Percentiles rank a stretch among this genome's conserved stretches.
phyloP scores from a whole-genome alignment of 345 rosid species.

The Lumnitzera racemosa region DNA sequence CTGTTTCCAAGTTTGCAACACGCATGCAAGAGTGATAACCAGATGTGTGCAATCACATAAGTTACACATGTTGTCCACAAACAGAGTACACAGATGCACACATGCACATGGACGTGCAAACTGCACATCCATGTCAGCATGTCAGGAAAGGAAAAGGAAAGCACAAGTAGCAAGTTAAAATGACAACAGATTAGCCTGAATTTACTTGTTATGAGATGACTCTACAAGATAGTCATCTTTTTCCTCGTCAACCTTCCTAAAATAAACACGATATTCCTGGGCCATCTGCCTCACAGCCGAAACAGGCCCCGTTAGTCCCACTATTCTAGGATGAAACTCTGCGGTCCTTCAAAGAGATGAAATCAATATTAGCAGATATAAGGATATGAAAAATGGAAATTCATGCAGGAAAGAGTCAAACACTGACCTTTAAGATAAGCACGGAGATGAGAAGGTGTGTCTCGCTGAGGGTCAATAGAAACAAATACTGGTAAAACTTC shows the following conservation, averaged over 20 bases:
- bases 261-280: conserved; percentile 72
- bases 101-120: background rate
- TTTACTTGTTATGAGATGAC: conserved; percentile 75
- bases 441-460: conserved; percentile 59
- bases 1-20: no score
- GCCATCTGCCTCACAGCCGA: conserved; percentile 75
- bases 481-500: conserved; percentile 75
- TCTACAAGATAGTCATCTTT: conserved; percentile 86
- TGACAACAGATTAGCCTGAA: background rate
- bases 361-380: conserved; percentile 9
- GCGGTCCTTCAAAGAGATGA: conserved; percentile 20
- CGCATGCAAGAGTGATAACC: no score
- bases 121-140: no score
- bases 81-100: background rate
- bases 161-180: no score
- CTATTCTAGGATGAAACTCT: conserved; percentile 73
- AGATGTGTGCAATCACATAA: no score
- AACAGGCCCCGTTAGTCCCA: conserved; percentile 66
- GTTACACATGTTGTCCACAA: no score
- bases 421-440: conserved; percentile 70
- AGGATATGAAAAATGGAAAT: background rate
- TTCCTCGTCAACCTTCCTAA: conserved; percentile 81
- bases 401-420: conserved; percentile 1
- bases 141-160: no score
- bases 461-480: conserved; percentile 88